phyloP scores from a whole-genome alignment of 306 rosid genomes.

The Trichosanthes cucumerina region DNA sequence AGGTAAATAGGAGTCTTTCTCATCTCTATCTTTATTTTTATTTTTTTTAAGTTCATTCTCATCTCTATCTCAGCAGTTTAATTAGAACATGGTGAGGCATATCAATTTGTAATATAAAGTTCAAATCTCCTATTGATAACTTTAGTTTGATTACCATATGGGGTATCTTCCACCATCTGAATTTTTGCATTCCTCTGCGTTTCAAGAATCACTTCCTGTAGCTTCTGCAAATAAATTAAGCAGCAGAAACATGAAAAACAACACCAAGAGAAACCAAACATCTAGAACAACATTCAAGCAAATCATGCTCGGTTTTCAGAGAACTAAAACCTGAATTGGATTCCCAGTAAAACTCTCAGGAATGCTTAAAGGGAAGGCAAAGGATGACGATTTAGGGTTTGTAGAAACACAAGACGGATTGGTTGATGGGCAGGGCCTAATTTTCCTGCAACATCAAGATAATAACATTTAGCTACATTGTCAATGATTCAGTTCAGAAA shows the following conservation, averaged over 20 bases:
- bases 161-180: constrained; percentile 47
- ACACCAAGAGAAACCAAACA: background rate
- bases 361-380: constrained; percentile 64
- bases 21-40: background rate
- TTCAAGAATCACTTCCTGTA: constrained; percentile 66
- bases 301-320: background rate
- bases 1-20: too few relatives aligned
- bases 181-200: constrained; percentile 82
- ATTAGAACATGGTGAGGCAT: background rate
- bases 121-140: background rate
- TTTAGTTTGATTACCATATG: constrained; percentile 37
- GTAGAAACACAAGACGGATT: constrained; percentile 83
- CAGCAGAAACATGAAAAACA: background rate
- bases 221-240: constrained; percentile 26
- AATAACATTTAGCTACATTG: background rate
- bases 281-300: background rate
- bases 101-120: background rate
- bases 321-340: constrained; percentile 53
- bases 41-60: too few relatives aligned
- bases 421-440: constrained; percentile 76
- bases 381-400: constrained; percentile 73
- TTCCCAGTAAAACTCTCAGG: constrained; percentile 41
- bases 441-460: constrained; percentile 41
- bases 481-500: background rate
- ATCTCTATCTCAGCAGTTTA: background rate